Conservation (phyloP, 306 rosid genomes). For the Oxytropis ochrocephala region DNA sequence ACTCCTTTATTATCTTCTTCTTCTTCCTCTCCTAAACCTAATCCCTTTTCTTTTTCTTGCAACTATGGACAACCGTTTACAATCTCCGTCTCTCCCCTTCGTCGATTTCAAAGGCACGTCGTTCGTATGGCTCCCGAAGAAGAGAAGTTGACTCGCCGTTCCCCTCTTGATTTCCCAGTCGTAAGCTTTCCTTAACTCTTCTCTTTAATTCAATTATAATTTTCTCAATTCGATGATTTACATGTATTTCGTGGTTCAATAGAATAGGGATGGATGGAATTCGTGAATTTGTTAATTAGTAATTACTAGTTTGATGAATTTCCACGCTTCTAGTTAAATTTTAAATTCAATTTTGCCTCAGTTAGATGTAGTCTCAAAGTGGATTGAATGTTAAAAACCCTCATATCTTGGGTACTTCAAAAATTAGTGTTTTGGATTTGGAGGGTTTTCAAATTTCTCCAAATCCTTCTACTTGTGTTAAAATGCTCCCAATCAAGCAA, state of each 20-base stretch:
- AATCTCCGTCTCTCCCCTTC: neutral
- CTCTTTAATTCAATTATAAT: neutral
- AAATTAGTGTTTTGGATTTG: neutral
- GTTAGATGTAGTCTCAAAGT: neutral
- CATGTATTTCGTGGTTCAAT: neutral
- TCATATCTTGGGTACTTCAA: neutral
- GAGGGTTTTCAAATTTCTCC: neutral
- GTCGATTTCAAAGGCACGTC: slow-evolving; percentile 28
- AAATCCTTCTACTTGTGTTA: neutral
- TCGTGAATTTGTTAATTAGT: neutral
- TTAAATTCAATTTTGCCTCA: neutral
- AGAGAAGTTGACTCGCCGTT: slow-evolving; percentile 75
- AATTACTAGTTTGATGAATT: neutral
- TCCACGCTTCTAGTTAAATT: neutral
- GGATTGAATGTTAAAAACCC: neutral
- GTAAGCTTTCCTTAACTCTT: slow-evolving; percentile 21
- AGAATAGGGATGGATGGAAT: neutral
- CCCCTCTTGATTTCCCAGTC: slow-evolving; percentile 77
- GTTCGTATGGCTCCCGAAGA: slow-evolving; percentile 88
- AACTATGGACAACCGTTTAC: neutral
- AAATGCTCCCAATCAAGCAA: no score
- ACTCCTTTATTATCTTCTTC: neutral
- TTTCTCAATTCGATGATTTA: neutral
- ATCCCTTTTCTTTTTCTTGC: slow-evolving; percentile 1
- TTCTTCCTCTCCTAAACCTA: slow-evolving; percentile 12